Evolutionary conservation across 148 eudicot genomes (phyloP).

Genomic region (Euryodendron excelsum): DNA sequence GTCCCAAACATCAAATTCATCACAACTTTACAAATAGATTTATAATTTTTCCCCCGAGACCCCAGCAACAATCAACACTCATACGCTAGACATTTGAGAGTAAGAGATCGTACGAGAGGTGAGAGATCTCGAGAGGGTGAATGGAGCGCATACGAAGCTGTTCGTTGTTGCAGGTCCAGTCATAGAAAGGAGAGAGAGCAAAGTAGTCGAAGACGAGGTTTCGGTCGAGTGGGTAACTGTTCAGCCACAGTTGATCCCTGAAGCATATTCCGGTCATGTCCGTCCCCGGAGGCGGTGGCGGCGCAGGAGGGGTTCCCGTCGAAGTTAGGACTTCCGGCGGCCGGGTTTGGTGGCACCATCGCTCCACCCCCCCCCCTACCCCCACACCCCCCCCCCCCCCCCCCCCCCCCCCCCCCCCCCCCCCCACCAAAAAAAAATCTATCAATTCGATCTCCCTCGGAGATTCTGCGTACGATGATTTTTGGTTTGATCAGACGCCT

Average conservation of each 20-base stretch:
- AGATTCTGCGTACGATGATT: too few species aligned
- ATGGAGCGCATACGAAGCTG: constrained; percentile 59
- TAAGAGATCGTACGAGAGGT: constrained; percentile 67
- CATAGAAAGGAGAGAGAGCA: constrained; percentile 88
- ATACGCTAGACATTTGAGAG: too few species aligned
- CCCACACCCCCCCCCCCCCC: too few species aligned
- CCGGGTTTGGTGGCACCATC: constrained; percentile 61
- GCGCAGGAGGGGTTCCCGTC: constrained; percentile 42
- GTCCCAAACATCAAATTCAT: too few species aligned
- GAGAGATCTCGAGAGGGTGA: constrained; percentile 87
- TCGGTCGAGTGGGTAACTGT: constrained; percentile 77
- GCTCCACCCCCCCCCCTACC: too few species aligned
- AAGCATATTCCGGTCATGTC: constrained; percentile 97
- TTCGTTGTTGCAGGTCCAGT: constrained; percentile 80
- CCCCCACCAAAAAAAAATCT: too few species aligned
- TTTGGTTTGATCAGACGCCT: too few species aligned
- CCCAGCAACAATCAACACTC: too few species aligned
- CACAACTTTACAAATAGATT: too few species aligned
- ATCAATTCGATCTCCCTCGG: too few species aligned
- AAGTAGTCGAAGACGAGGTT: constrained; percentile 91
- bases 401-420: too few species aligned
- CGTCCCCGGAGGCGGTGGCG: constrained; percentile 71
- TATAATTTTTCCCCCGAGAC: too few species aligned
- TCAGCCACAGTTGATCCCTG: constrained; percentile 90
- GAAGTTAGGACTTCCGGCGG: constrained; percentile 42